phyloP scores from a whole-genome alignment of 768 basidiomycete genomes.

The Auriscalpium orientale region DNA sequence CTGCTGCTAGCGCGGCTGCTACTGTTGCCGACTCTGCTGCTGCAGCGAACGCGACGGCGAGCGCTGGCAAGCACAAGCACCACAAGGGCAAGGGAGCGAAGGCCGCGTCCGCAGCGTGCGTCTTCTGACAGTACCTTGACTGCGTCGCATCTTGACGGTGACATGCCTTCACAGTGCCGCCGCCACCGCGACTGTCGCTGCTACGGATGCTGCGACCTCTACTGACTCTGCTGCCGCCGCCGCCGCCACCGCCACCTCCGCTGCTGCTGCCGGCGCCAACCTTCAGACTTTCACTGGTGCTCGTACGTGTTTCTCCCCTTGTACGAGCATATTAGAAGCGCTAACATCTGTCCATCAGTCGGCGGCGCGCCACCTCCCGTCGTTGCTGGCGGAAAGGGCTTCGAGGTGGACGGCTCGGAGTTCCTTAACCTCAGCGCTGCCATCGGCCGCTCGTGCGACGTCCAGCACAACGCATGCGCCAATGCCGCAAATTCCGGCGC shows the following conservation, averaged over 20 bases:
- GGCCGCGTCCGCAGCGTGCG: background rate
- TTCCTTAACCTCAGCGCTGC: slow-evolving; percentile 45
- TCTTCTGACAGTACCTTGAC: no score
- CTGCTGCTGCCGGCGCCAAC: slow-evolving; percentile 23
- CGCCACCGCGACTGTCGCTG: no score
- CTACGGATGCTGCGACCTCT: no score
- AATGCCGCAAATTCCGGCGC: slow-evolving; percentile 41
- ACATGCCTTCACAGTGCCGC: no score
- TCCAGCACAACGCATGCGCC: slow-evolving; percentile 50
- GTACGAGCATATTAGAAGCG: background rate
- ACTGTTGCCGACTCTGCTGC: no score
- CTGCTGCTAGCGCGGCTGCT: background rate
- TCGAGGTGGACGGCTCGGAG: slow-evolving; percentile 36
- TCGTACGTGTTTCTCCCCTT: slow-evolving; percentile 24
- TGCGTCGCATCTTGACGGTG: no score
- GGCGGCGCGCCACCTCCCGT: slow-evolving; percentile 42
- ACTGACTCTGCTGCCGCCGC: no score
- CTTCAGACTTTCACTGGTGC: slow-evolving; percentile 46
- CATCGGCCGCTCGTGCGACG: slow-evolving; percentile 49
- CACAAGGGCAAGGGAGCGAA: background rate
- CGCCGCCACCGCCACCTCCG: no score
- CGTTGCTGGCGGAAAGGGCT: slow-evolving; percentile 37
- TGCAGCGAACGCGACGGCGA: slow-evolving; percentile 11
- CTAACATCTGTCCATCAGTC: slow-evolving; percentile 12
- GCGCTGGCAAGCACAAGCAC: background rate